Conservation (phyloP, 352 stramenopile genomes). For the Pythium phragmiticola region DNA sequence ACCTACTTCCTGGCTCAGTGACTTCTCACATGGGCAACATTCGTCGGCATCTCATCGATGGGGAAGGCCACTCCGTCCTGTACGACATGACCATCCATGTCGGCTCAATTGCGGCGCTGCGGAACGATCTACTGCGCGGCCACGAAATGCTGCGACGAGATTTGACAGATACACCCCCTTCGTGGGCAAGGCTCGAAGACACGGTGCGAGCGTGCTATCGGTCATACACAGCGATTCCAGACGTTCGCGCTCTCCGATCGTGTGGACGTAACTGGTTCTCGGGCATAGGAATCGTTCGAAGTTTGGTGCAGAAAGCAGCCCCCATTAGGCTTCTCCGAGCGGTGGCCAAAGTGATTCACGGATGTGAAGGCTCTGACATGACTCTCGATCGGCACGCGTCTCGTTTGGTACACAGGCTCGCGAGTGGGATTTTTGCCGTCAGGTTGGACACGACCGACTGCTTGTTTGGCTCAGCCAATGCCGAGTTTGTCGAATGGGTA, state of each 20-base stretch:
- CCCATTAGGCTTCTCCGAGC: conserved; percentile 32
- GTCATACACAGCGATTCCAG: conserved; percentile 40
- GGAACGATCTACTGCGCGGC: conserved; percentile 32
- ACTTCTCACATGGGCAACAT: conserved; percentile 16
- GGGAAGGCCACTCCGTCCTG: background rate
- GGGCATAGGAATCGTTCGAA: conserved; percentile 37
- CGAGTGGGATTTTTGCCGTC: conserved; percentile 15
- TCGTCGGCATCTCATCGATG: conserved; percentile 4
- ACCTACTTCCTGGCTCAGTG: background rate
- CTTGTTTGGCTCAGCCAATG: background rate
- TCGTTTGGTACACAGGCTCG: background rate
- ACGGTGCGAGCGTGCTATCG: conserved; percentile 39
- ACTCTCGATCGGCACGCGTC: background rate
- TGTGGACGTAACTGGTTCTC: conserved; percentile 45
- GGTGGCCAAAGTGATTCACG: conserved; percentile 30
- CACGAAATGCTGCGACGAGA: conserved; percentile 13
- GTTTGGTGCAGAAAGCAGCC: conserved; percentile 33
- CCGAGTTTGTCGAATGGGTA: conserved; percentile 22
- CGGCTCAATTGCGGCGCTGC: conserved; percentile 20
- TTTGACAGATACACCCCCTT: background rate
- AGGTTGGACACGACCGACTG: conserved; percentile 20
- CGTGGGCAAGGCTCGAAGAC: conserved; percentile 23
- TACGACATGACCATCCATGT: conserved; percentile 25
- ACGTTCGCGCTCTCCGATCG: conserved; percentile 34
- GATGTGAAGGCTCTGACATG: conserved; percentile 37